A percentile compares a stretch with the other conserved stretches of the same genome.
These are phyloP conservation scores for Tricholoma terreum DNA, from an alignment of 768 basidiomycete species.

Conservation along the genomic window DNA sequence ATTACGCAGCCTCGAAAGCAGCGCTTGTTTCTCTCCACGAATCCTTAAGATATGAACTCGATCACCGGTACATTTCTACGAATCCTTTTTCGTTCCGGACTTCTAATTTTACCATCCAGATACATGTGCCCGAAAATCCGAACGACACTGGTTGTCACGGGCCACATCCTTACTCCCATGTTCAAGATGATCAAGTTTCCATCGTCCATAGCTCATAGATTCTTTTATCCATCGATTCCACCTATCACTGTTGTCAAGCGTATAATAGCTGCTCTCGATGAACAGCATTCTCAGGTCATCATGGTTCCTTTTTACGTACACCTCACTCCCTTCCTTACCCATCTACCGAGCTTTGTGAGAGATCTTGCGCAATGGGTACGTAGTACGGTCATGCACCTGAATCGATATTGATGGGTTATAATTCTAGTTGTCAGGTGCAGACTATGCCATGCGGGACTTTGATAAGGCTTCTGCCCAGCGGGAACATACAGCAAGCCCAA, in stretches of 20 bases:
- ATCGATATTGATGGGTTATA: neutral
- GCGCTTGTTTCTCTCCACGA: slow-evolving; percentile 81
- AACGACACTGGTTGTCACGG: slow-evolving; percentile 84
- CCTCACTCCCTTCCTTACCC: slow-evolving; percentile 49
- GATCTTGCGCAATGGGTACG: slow-evolving; percentile 78
- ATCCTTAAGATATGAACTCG: slow-evolving; percentile 84
- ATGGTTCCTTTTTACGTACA: slow-evolving; percentile 72
- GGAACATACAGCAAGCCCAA: slow-evolving; percentile 43
- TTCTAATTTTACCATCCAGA: slow-evolving; percentile 27
- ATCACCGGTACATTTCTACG: slow-evolving; percentile 51
- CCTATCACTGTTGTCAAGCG: slow-evolving; percentile 76
- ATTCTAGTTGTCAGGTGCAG: slow-evolving; percentile 60
- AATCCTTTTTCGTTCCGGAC: slow-evolving; percentile 1
- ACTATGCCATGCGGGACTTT: slow-evolving; percentile 69
- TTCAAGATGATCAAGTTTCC: slow-evolving; percentile 64
- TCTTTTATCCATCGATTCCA: slow-evolving; percentile 73
- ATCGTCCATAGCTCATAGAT: slow-evolving; percentile 49
- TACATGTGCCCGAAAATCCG: slow-evolving; percentile 74
- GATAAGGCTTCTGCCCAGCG: slow-evolving; percentile 60
- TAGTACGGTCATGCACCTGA: slow-evolving; percentile 4
- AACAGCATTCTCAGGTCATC: slow-evolving; percentile 70
- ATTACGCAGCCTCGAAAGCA: slow-evolving; percentile 92
- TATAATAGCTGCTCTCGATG: slow-evolving; percentile 79
- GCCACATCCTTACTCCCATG: slow-evolving; percentile 74
- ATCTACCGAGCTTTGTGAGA: slow-evolving; percentile 68